A percentile compares a stretch with the other conserved stretches of the same genome.
Evolutionary conservation across 1,284 basidiomycete genomes (phyloP).

Genomic region (Caloboletus firmus): DNA sequence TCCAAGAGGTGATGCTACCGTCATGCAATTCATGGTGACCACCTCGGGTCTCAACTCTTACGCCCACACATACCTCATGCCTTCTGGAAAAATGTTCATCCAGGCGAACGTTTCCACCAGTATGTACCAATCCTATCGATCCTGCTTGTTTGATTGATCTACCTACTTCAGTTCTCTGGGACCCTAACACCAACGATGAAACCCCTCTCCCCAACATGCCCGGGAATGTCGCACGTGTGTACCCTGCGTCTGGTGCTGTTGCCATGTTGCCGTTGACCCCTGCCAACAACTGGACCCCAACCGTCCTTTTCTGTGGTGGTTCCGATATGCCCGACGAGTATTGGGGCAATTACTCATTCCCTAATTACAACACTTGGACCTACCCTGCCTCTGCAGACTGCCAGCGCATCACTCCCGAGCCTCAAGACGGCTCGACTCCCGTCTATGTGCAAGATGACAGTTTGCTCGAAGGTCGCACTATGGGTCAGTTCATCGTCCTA

Average conservation of each 20-base stretch:
- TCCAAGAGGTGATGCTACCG: conserved; percentile 53
- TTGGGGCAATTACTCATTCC: conserved; percentile 73
- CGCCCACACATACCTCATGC: conserved; percentile 82
- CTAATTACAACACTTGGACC: conserved; percentile 63
- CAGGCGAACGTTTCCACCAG: conserved; percentile 83
- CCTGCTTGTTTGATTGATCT: conserved; percentile 14
- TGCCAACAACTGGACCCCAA: conserved; percentile 84
- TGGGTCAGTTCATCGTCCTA: conserved; percentile 85
- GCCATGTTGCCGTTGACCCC: conserved; percentile 92
- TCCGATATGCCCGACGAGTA: conserved; percentile 69
- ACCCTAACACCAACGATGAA: conserved; percentile 60
- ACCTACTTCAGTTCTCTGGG: conserved; percentile 55
- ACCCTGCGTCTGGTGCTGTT: conserved; percentile 88
- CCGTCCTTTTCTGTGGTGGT: conserved; percentile 89
- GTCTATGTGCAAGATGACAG: conserved; percentile 70
- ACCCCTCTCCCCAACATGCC: conserved; percentile 64
- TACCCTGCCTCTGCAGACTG: conserved; percentile 65
- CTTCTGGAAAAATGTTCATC: conserved; percentile 80
- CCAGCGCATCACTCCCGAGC: conserved; percentile 80
- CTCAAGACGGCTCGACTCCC: conserved; percentile 55
- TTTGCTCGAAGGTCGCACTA: conserved; percentile 73
- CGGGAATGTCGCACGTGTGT: conserved; percentile 72
- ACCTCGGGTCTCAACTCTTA: conserved; percentile 92
- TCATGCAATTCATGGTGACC: conserved; percentile 76
- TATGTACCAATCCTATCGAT: conserved; percentile 37